phyloP scores from a whole-genome alignment of 2,329 filamentous ascomycete genomes.

The Berkeleyomyces basicola region DNA sequence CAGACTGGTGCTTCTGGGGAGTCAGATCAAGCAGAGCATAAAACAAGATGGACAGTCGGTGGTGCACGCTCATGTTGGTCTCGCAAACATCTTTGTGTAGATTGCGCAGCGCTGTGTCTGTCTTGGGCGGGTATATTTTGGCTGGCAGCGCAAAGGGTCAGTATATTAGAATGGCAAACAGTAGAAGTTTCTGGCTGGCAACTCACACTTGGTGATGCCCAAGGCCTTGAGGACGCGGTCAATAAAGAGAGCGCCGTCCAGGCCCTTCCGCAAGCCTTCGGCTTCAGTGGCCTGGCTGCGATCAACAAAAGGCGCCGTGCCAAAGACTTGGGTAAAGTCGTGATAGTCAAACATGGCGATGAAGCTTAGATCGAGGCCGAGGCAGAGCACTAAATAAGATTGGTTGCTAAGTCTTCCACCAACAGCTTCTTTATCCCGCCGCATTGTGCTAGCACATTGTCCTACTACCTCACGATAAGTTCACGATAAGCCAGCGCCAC shows the following conservation, averaged over 20 bases:
- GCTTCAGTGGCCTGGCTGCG: slow-evolving; percentile 45
- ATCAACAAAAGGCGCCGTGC: slow-evolving; percentile 39
- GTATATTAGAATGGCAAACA: neutral
- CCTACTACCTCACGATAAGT: neutral
- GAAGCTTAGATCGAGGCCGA: neutral
- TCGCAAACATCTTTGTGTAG: slow-evolving; percentile 56
- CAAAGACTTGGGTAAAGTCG: slow-evolving; percentile 53
- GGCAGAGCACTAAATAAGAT: neutral
- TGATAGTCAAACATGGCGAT: slow-evolving; percentile 44
- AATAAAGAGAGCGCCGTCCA: slow-evolving; percentile 60
- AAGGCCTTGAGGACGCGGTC: slow-evolving; percentile 59
- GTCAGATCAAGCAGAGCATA: slow-evolving; percentile 65
- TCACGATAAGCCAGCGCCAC: slow-evolving; percentile 10
- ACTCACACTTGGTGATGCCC: slow-evolving; percentile 45
- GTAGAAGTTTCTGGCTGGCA: neutral
- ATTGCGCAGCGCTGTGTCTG: slow-evolving; percentile 47
- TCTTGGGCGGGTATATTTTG: slow-evolving; percentile 59
- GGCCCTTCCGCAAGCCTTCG: slow-evolving; percentile 45
- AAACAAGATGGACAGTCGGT: slow-evolving; percentile 70
- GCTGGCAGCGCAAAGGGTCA: slow-evolving; percentile 22
- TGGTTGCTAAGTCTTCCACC: neutral
- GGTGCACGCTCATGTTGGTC: slow-evolving; percentile 47
- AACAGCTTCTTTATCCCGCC: neutral
- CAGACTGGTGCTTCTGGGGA: slow-evolving; percentile 29
- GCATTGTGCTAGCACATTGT: neutral